A percentile compares a stretch with the other conserved stretches of the same genome.
These are phyloP conservation scores for Pyricularia sp. DNA, from an alignment of 2,329 filamentous ascomycete species.

Conservation along the genomic window DNA sequence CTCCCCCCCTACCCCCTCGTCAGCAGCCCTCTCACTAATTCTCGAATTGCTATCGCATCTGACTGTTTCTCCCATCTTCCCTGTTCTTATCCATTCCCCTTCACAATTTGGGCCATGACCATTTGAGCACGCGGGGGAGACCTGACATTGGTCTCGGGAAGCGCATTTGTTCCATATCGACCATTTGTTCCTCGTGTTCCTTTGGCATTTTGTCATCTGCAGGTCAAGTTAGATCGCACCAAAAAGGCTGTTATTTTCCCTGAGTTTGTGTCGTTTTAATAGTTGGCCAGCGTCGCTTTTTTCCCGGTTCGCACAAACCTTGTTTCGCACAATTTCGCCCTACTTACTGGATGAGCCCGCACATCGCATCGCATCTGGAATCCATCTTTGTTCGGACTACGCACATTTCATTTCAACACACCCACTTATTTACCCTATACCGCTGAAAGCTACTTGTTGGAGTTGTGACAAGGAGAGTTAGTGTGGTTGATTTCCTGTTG, in stretches of 20 bases:
- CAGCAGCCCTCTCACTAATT: neutral
- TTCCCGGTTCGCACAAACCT: neutral
- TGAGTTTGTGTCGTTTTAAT: neutral
- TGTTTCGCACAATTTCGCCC: neutral
- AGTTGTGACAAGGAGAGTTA: neutral
- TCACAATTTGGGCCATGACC: neutral
- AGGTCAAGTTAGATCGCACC: neutral
- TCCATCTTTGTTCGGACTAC: neutral
- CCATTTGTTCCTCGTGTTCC: neutral
- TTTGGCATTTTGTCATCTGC: neutral
- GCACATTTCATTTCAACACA: neutral
- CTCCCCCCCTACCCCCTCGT: neutral
- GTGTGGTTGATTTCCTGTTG: neutral
- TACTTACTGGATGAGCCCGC: neutral
- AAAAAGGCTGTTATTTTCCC: neutral
- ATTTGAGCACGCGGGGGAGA: neutral
- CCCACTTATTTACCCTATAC: neutral
- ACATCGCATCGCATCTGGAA: neutral
- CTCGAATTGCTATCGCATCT: neutral
- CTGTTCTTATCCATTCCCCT: neutral
- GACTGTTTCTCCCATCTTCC: constrained; percentile 1
- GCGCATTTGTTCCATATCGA: neutral
- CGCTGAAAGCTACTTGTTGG: neutral
- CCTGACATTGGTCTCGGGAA: neutral
- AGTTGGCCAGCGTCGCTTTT: constrained; percentile 1